Base-by-base conservation (phyloP, 1,284 basidiomycete species). In the Inonotus obliquus region DNA sequence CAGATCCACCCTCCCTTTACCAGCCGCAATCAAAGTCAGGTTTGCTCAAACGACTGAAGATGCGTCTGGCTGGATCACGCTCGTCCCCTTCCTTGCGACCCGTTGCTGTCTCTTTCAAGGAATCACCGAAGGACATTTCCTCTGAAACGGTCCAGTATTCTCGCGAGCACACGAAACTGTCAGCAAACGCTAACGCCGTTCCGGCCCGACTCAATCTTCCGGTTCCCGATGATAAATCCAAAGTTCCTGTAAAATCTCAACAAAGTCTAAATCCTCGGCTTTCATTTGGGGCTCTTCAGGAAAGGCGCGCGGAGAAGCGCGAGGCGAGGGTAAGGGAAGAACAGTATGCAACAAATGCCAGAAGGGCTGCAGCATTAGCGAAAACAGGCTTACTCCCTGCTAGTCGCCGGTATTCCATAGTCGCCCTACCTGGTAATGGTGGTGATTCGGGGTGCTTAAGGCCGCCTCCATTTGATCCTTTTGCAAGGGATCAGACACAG, bases 361-460 rank as follows among this genome's bases (percentile, higher is more conserved):
- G 55, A 21, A 23, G 55, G 9, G 60, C 55, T 35, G 55, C 32
- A 21, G 60, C 60, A 17, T 32, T 62, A 6, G 32, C 41, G 25
- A 17, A 29, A 21, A n/a, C 11, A 14, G 60, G 60, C 2, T 32
- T 62, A 1, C 39, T 62, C 13, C 54, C 54, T 2, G 60, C 54
- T 17, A 59, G 56, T 27, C 39, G 55, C 32, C 19, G 60, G 32
- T 62, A 62, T 45, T 62, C 60, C 2, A 32, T 35, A 4, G 27
- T 44, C 17, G 14, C 49, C 9, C 6, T 29, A 27, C 35, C 25
- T 6, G 10, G 1, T 53, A 32, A 47, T 25, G 55, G 13, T 17
- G 13, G 19, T 23, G 38, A 39, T 10, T 17, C 10, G 38, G 38
- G 38, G 1, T 39, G 4, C 38, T 10, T 17, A 10, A 10, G 38